These are phyloP conservation scores for Penicillium hesseltinei DNA, from an alignment of 2,329 filamentous ascomycete genomes.

Conservation along the genomic window DNA sequence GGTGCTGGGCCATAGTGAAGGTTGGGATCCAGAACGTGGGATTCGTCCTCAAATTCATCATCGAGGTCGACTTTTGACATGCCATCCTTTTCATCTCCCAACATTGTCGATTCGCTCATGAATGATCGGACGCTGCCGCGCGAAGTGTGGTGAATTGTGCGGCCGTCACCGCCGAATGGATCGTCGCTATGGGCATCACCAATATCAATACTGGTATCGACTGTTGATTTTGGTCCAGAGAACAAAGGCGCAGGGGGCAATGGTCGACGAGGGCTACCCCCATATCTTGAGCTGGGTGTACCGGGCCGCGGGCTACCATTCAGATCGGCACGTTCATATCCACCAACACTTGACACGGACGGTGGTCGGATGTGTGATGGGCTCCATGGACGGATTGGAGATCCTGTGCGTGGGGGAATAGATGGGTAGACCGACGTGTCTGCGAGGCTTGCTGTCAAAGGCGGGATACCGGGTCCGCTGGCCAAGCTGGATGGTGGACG, in stretches of 20 bases:
- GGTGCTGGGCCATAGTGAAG: conserved; percentile 83
- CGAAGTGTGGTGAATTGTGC: conserved; percentile 47
- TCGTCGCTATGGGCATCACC: conserved; percentile 68
- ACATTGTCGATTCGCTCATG: conserved; percentile 57
- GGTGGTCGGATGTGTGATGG: conserved; percentile 71
- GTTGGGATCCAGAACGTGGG: conserved; percentile 60
- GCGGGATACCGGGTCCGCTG: conserved; percentile 42
- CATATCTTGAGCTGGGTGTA: conserved; percentile 84
- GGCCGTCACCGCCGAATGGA: conserved; percentile 60
- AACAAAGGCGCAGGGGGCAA: conserved; percentile 88
- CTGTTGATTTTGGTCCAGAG: conserved; percentile 50
- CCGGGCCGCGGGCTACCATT: conserved; percentile 88
- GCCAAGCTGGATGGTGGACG: conserved; percentile 45
- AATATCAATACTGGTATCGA: conserved; percentile 48
- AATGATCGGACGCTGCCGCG: conserved; percentile 61
- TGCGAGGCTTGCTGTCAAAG: conserved; percentile 35
- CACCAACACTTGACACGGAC: conserved; percentile 57
- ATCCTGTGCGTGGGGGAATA: conserved; percentile 34
- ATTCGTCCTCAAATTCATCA: conserved; percentile 42
- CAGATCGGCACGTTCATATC: conserved; percentile 83
- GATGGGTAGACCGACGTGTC: conserved; percentile 41
- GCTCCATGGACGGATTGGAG: conserved; percentile 52
- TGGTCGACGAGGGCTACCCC: conserved; percentile 80
- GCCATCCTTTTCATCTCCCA: conserved; percentile 53
- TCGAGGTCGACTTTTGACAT: conserved; percentile 47